phyloP scores from a whole-genome alignment of 2,329 filamentous ascomycete species.

The Thielaviopsis populi region DNA sequence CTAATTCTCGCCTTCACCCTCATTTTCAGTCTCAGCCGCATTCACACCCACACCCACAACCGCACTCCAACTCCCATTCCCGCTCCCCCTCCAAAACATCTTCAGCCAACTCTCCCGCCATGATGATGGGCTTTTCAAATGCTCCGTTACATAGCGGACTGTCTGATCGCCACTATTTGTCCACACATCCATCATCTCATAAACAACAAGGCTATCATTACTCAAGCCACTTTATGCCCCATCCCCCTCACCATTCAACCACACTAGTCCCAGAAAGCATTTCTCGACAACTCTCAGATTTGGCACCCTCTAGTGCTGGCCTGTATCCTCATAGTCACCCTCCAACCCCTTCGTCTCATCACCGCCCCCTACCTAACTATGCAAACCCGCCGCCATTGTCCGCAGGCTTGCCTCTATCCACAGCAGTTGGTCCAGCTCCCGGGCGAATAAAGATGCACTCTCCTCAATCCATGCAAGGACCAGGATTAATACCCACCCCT shows the following conservation, averaged over 20 bases:
- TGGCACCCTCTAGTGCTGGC: background rate
- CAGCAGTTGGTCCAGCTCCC: background rate
- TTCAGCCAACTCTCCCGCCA: slow-evolving; percentile 12
- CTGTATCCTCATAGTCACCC: slow-evolving; percentile 1
- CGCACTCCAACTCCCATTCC: slow-evolving; percentile 18
- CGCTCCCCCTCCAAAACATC: slow-evolving; percentile 18
- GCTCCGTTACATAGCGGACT: background rate
- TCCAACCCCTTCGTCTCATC: background rate
- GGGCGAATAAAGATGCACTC: background rate
- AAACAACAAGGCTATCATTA: background rate
- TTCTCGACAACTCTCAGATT: slow-evolving; percentile 4
- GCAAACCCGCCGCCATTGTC: background rate
- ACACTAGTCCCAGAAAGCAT: background rate
- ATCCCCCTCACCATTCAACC: background rate
- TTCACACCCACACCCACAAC: slow-evolving; percentile 21
- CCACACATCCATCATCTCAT: background rate
- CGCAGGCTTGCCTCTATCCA: background rate
- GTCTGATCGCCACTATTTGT: slow-evolving; percentile 5
- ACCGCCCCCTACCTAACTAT: background rate
- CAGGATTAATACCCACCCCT: background rate
- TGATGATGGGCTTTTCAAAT: slow-evolving; percentile 12
- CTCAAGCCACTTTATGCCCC: background rate
- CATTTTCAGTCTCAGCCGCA: background rate
- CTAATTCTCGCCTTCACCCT: background rate
- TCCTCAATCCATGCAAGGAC: background rate